phyloP scores from a whole-genome alignment of 73 alveolate species.

The Paramecium caudatum region DNA sequence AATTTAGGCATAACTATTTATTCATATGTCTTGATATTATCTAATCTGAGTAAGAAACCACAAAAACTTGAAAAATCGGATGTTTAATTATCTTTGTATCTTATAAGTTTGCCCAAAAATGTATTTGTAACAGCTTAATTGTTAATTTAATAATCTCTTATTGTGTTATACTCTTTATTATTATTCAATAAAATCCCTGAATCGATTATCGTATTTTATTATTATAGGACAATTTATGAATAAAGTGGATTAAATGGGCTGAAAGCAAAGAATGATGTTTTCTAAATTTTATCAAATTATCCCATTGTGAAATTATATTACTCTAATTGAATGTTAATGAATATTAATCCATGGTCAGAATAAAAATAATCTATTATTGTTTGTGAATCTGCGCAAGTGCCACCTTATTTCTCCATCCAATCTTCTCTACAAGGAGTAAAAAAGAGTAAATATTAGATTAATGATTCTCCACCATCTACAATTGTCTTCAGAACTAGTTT shows the following conservation, averaged over 20 bases:
- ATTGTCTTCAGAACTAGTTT: background rate
- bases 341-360: background rate
- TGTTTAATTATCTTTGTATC: background rate
- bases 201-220: background rate
- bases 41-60: background rate
- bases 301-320: background rate
- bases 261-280: conserved; percentile 10
- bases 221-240: background rate
- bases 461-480: background rate
- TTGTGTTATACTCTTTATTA: background rate
- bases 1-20: conserved; percentile 28
- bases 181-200: background rate
- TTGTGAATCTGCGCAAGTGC: conserved; percentile 13
- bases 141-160: background rate
- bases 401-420: conserved; percentile 38
- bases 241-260: background rate
- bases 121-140: background rate
- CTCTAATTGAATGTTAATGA: background rate
- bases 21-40: background rate
- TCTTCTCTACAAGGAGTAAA: background rate
- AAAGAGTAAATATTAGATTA: background rate
- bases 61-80: background rate
- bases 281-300: conserved; percentile 16
- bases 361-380: background rate
- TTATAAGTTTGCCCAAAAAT: background rate